Conservation (phyloP, 257 asterid species). For the Lycium barbarum region DNA sequence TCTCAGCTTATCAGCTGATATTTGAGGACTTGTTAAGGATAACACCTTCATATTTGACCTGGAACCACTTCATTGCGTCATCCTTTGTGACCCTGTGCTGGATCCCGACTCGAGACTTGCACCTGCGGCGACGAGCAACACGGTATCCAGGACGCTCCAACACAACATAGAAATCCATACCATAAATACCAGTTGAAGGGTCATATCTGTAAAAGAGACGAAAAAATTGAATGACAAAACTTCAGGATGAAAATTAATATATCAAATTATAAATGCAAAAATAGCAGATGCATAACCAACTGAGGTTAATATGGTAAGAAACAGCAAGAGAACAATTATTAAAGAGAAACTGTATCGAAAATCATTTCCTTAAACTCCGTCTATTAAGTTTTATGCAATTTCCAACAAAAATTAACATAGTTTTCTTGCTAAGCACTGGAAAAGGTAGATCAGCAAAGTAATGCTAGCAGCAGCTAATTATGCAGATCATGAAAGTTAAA, state of each 20-base stretch:
- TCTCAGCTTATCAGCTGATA: constrained; percentile 33
- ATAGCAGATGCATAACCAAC: neutral
- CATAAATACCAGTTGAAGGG: constrained; percentile 85
- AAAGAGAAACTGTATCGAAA: neutral
- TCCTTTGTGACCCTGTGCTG: constrained; percentile 82
- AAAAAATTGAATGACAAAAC: neutral
- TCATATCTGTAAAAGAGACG: constrained; percentile 52
- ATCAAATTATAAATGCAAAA: neutral
- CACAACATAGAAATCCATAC: constrained; percentile 82
- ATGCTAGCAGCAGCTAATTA: neutral
- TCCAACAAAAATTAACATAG: neutral
- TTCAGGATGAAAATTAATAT: neutral
- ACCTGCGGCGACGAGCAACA: constrained; percentile 79
- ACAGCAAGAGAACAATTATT: neutral
- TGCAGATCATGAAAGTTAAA: neutral
- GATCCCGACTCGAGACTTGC: constrained; percentile 81
- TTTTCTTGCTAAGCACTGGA: neutral
- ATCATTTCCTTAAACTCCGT: neutral
- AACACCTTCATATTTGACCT: constrained; percentile 79
- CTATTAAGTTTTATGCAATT: neutral
- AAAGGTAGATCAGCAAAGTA: neutral
- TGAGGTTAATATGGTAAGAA: neutral
- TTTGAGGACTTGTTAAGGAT: constrained; percentile 76
- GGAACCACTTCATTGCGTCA: constrained; percentile 83
- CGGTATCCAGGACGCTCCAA: constrained; percentile 80